Conservation (phyloP, 2,329 filamentous ascomycete species). For the Aspergillus pseudotamarii region DNA sequence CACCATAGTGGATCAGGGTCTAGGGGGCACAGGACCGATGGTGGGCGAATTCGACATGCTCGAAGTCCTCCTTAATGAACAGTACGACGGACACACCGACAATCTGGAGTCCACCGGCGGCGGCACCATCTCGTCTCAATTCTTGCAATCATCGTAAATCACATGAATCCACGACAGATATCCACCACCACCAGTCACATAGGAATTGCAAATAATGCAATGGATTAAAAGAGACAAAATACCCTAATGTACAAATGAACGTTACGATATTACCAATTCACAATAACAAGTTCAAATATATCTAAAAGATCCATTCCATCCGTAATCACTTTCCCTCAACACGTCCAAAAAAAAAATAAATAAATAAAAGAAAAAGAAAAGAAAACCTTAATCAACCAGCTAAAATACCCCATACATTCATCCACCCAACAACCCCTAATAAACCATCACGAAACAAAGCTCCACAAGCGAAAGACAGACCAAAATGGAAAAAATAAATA, state of each 20-base stretch:
- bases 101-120: constrained; percentile 17
- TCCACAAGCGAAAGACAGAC: too few relatives aligned
- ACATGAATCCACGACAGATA: not conserved
- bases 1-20: constrained; percentile 53
- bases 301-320: too few relatives aligned
- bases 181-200: not conserved
- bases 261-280: not conserved
- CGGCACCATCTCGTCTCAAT: constrained; percentile 29
- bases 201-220: not conserved
- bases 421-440: too few relatives aligned
- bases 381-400: too few relatives aligned
- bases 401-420: too few relatives aligned
- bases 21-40: constrained; percentile 64
- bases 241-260: constrained; percentile 1
- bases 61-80: constrained; percentile 50
- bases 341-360: too few relatives aligned
- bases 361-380: too few relatives aligned
- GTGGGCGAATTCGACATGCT: constrained; percentile 57
- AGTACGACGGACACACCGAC: constrained; percentile 38
- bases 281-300: too few relatives aligned
- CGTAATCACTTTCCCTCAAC: too few relatives aligned
- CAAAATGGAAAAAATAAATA: too few relatives aligned
- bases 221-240: not conserved
- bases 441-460: too few relatives aligned
- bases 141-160: constrained; percentile 22